A percentile compares a stretch with the other conserved stretches of the same genome.
Evolutionary conservation across 768 basidiomycete species (phyloP).

Genomic region (Arthromyces matolae): DNA sequence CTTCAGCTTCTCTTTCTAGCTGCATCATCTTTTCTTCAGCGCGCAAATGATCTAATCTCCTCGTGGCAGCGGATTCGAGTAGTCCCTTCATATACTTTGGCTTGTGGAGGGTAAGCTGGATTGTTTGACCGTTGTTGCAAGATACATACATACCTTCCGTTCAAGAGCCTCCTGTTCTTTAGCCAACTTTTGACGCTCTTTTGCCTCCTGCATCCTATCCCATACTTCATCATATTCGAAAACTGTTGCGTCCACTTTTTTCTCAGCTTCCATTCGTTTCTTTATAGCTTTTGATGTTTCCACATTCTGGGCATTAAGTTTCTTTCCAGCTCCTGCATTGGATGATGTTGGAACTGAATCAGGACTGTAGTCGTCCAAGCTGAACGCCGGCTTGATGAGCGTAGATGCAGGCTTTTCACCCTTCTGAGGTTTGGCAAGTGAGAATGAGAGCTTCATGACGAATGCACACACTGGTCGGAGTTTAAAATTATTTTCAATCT

Average conservation of each 20-base stretch:
- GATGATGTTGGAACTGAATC: slow-evolving; percentile 47
- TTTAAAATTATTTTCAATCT: slow-evolving; percentile 22
- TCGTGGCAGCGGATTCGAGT: slow-evolving; percentile 76
- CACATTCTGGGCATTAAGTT: slow-evolving; percentile 54
- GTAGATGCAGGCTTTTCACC: slow-evolving; percentile 38
- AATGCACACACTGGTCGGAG: slow-evolving; percentile 25
- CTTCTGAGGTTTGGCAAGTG: slow-evolving; percentile 63
- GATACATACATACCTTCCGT: slow-evolving; percentile 58
- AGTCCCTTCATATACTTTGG: slow-evolving; percentile 91
- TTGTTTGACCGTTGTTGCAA: slow-evolving; percentile 7
- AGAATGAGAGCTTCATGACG: slow-evolving; percentile 87
- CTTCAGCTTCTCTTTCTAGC: slow-evolving; percentile 87
- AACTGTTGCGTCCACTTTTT: slow-evolving; percentile 73
- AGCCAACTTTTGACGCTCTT: slow-evolving; percentile 64
- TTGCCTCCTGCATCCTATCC: slow-evolving; percentile 91
- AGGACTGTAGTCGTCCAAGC: slow-evolving; percentile 56
- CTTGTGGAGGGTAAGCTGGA: slow-evolving; percentile 34
- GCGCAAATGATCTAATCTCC: slow-evolving; percentile 82
- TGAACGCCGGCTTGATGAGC: slow-evolving; percentile 59
- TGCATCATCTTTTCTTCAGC: slow-evolving; percentile 99
- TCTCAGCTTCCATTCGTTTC: slow-evolving; percentile 77
- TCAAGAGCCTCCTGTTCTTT: slow-evolving; percentile 76
- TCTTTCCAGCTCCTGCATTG: slow-evolving; percentile 42
- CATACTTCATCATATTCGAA: slow-evolving; percentile 97
- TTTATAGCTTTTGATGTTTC: slow-evolving; percentile 59